A percentile compares a stretch with the other conserved stretches of the same genome.
These are phyloP conservation scores for Rutstroemia sydowiana DNA, from an alignment of 2,329 filamentous ascomycete genomes.

Conservation along the genomic window DNA sequence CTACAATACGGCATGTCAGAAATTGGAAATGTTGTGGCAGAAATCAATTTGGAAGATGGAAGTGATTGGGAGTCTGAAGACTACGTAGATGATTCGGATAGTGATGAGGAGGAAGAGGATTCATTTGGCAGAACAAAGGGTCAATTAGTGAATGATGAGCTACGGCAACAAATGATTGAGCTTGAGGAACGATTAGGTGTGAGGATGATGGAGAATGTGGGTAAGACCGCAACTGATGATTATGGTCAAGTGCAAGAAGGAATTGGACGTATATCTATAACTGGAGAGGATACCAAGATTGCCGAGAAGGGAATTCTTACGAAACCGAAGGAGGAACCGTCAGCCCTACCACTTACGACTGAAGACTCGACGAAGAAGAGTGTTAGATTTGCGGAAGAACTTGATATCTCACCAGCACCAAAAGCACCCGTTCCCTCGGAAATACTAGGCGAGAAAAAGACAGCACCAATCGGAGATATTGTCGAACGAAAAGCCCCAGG, in stretches of 20 bases:
- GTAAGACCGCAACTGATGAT: slow-evolving; percentile 36
- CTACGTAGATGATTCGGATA: slow-evolving; percentile 45
- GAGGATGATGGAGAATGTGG: slow-evolving; percentile 46
- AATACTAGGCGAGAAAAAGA: slow-evolving; percentile 6
- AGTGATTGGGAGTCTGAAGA: slow-evolving; percentile 47
- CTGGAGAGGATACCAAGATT: slow-evolving; percentile 13
- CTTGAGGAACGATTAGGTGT: slow-evolving; percentile 70
- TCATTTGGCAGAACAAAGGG: slow-evolving; percentile 66
- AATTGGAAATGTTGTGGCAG: slow-evolving; percentile 84
- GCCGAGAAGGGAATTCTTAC: neutral
- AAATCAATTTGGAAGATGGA: slow-evolving; percentile 74
- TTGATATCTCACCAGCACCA: slow-evolving; percentile 59
- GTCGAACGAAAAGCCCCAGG: slow-evolving; percentile 26
- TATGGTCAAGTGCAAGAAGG: slow-evolving; percentile 38
- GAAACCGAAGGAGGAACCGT: neutral
- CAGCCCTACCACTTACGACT: neutral
- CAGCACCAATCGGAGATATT: slow-evolving; percentile 43
- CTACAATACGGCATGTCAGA: slow-evolving; percentile 82
- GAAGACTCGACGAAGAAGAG: slow-evolving; percentile 46
- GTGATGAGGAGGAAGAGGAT: slow-evolving; percentile 58
- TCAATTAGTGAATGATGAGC: slow-evolving; percentile 63
- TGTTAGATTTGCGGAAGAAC: slow-evolving; percentile 69
- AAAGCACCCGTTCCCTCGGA: slow-evolving; percentile 21
- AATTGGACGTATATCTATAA: slow-evolving; percentile 51
- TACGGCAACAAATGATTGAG: slow-evolving; percentile 71